Conservation (phyloP, 139 green algal genomes). For the Closterium sp. region DNA sequence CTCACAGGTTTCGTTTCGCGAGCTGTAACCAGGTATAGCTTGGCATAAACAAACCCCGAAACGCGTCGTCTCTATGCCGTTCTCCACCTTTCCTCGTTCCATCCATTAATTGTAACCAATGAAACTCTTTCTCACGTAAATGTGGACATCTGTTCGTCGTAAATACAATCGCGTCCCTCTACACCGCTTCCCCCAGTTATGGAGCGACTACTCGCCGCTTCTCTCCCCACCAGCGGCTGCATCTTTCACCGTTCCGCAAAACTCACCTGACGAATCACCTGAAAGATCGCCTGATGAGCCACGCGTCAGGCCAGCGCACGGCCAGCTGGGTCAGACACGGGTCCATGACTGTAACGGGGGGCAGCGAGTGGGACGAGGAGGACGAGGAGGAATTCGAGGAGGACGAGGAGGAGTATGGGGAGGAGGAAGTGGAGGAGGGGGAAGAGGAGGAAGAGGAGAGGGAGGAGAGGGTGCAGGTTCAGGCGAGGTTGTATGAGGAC, state of each 20-base stretch:
- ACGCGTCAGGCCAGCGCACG: background rate
- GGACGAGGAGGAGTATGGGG: conserved; percentile 2
- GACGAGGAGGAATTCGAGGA: background rate
- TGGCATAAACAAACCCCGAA: background rate
- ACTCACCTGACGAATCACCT: background rate
- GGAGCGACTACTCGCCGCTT: background rate
- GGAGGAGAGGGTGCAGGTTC: background rate
- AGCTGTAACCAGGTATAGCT: background rate
- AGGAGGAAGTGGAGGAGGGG: conserved; percentile 6
- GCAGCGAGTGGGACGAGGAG: background rate
- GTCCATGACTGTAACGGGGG: background rate
- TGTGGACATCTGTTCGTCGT: background rate
- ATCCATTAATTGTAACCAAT: too few species aligned
- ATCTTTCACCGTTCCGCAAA: background rate
- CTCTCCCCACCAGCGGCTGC: background rate
- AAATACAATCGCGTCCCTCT: background rate
- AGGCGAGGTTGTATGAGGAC: background rate
- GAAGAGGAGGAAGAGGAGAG: conserved; percentile 1
- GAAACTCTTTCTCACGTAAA: too few species aligned
- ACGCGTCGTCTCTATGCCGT: background rate
- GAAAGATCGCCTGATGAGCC: background rate
- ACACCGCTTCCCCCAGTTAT: background rate
- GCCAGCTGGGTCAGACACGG: background rate
- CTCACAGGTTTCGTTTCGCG: too few species aligned
- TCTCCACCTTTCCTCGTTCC: too few species aligned